Evolutionary conservation across 2,329 filamentous ascomycete genomes (phyloP), one percentile per base, ranked within the genome.

Genomic region (Albophoma yamanashiensis): DNA sequence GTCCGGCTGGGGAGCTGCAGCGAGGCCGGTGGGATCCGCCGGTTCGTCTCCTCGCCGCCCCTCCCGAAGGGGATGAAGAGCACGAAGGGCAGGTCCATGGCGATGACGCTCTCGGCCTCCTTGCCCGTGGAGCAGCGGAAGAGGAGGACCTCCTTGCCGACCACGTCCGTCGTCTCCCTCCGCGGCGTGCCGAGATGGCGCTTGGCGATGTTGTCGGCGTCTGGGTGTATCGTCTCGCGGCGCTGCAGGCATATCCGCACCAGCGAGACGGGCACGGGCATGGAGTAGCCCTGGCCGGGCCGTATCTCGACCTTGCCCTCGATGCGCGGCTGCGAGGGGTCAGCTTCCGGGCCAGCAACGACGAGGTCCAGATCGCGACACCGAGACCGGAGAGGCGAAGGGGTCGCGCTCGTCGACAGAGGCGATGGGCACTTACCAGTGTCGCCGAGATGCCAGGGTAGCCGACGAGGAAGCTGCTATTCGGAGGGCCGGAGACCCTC

Each of bases 391-490:
- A 27, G 45, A 15, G 25, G 47, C 31, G 2, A 31, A 9, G 14
- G 14, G 36, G 12, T 17, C 42, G 45, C 62, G 55, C 63, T 64
- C 61, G 62, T 15, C n/a, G 61, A 61, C 59, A 58, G 50, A 59
- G 63, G 56, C 55, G 60, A 60, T 53, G 61, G 22, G 55, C 55
- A 85, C 91, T 77, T 83, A 97, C 92, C 84, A 97, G 77, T 43
- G 94, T 99, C 70, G 94, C 94, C 60, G 93, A 97, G 75, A 99
- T 97, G 67, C 94, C 94, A 60, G 94, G 94, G 75, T 97, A 99
- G 68, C 94, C 94, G 67, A 97, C 91, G 65, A 97, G 82, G 73
- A 96, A 97, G 77, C 90, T 94, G 77, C 91, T 94, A 78, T 99
- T 99, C 68, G 94, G 92, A 73, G 92, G 92, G 73, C 94, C 94